Evolutionary conservation across 352 stramenopile species (phyloP), one percentile per base, ranked within the genome.

Genomic region (Phytophthora macrochlamydospora): DNA sequence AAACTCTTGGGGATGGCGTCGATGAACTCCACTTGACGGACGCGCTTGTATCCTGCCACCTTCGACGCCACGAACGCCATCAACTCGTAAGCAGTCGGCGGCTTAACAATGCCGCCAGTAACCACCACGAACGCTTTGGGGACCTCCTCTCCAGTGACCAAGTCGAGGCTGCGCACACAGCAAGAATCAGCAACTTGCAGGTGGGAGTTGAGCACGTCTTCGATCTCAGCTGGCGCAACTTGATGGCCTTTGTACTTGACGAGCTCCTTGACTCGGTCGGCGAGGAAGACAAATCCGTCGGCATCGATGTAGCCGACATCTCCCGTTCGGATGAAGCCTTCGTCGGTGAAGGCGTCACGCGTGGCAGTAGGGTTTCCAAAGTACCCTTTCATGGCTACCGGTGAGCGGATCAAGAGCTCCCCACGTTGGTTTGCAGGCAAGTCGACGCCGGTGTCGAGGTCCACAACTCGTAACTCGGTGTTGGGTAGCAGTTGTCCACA

Each of bases 201-300:
- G 72, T 98, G 84, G 4, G 71, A 83, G 29, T 97, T 82, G 1
- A 98, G 30, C 7, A 98, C 70, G 30, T 92, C 92, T 72, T 98
- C 94, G 18, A 98, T 74, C 70, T 98, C 94, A 0, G 92, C 93
- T 2, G 92, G 94, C 7, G 92, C 85, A 7, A 98, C 79, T 71
- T 95, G 93, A 51, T 94, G 93, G 11, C 93, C 93, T 54, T 97
- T 97, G 59, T 97, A 93, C 79, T 98, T 98, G 76, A 98, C 98
- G 11, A 98, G 65, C 66, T 98, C 93, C 71, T 98, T 98, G 18
- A 97, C 65, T 13, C 95, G 77, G 66, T 98, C 95, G 0, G 90
- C 87, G 45, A 98, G 94, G 63, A 90, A 97, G 13, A 98, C 82
- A 65, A 79, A 97, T 7, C 91, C 92, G 48, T 98, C 89, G 35